Base-by-base conservation (phyloP, 2,329 filamentous ascomycete genomes). In the Blumeriella jaapii region DNA sequence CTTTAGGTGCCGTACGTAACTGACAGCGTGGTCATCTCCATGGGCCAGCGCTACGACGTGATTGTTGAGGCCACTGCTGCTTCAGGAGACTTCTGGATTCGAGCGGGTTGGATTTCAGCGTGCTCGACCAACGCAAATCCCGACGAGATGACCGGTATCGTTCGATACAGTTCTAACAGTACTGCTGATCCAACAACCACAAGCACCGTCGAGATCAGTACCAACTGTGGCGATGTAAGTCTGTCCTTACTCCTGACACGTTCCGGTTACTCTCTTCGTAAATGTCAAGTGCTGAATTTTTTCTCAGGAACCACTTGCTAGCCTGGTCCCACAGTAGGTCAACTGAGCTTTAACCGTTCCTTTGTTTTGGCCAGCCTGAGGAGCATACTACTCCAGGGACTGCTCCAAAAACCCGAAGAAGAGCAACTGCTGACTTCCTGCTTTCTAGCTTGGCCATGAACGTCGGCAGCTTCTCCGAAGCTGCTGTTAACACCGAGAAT, bases 121-220 rank as follows among this genome's bases (percentile, higher is more conserved):
- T 80, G 77, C 0, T 69, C 66, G 2, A 61, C 80, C 28, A 65
- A 78, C 29, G 48, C 60, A 5, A 64, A 77, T 30, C 61, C 78
- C 45, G 60, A 59, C 1, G 56, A 58, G 50, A 40, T 61, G 58
- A 53, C 56, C 31, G 42, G 52, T 53, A 46, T 64, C 8, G 51
- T 65, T 29, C 58, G 60, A 39, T 65, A 64, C 11, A 44, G 62
- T 6, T 46, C 55, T 12, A 52, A 41, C 24, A 55, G 56, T 25
- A 56, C 53, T 13, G 43, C 50, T 10, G 42, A 55, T 23, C 55
- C 56, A 18, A 52, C 47, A 8, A 47, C 49, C 5, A 51, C 33
- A 1, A 50, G 42, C 30, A 36, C 42, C 6, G 35, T 48, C 3
- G 44, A 46, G 3, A 35, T 41, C 2, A 42, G 38, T 2, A 25